phyloP scores from a whole-genome alignment of 768 basidiomycete genomes.

The Macrolepiota fuliginosa region DNA sequence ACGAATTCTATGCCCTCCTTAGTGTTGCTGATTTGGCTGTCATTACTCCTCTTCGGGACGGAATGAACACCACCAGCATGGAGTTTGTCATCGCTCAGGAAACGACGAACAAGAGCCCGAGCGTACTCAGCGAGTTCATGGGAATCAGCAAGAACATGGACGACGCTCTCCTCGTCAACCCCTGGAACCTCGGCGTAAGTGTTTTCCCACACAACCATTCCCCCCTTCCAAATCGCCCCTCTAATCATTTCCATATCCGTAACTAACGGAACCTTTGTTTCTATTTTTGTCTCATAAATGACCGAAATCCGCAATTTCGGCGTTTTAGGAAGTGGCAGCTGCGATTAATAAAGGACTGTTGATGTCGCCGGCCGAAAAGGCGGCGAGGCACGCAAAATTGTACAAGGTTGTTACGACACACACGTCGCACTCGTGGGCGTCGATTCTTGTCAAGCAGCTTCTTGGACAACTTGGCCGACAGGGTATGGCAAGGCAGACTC shows the following conservation, averaged over 20 bases:
- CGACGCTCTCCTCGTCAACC: conserved; percentile 89
- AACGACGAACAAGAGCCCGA: conserved; percentile 76
- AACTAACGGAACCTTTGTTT: background rate
- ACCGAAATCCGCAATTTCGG: background rate
- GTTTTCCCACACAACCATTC: background rate
- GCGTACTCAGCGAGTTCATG: conserved; percentile 97
- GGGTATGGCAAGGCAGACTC: conserved; percentile 81
- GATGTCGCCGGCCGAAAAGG: conserved; percentile 80
- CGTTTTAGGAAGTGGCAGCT: conserved; percentile 70
- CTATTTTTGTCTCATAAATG: background rate
- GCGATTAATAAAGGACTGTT: conserved; percentile 86
- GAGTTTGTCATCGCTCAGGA: conserved; percentile 96
- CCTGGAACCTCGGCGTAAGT: conserved; percentile 89
- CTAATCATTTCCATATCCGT: background rate
- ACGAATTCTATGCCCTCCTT: conserved; percentile 96
- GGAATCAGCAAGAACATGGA: conserved; percentile 92
- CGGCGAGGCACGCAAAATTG: conserved; percentile 66
- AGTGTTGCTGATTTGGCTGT: conserved; percentile 92
- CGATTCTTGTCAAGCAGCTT: conserved; percentile 84
- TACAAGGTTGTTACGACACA: conserved; percentile 88
- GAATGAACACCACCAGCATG: conserved; percentile 99
- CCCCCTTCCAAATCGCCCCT: background rate
- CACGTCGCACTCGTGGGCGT: conserved; percentile 94
- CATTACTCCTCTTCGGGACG: conserved; percentile 93
- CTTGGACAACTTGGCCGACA: conserved; percentile 77